Percentiles rank a stretch among this genome's conserved stretches.
These are phyloP conservation scores for Lenzites betulinus DNA, from an alignment of 768 basidiomycete species.

Conservation along the genomic window DNA sequence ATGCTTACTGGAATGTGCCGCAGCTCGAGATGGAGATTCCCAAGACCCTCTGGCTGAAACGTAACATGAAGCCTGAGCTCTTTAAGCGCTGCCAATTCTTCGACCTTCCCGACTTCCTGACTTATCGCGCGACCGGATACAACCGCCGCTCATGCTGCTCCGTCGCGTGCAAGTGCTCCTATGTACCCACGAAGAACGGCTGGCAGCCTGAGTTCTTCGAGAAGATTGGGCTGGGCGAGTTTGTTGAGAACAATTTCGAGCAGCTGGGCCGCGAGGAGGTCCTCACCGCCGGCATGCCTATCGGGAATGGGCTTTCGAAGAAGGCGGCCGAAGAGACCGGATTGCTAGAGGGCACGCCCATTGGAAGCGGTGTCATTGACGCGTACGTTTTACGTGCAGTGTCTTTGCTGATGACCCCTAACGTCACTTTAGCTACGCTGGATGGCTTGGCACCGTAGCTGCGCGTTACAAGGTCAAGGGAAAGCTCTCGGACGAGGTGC, in stretches of 20 bases:
- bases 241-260: slow-evolving; percentile 67
- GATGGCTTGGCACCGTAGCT: slow-evolving; percentile 96
- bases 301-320: slow-evolving; percentile 80
- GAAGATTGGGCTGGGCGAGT: slow-evolving; percentile 75
- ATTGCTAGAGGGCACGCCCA: slow-evolving; percentile 80
- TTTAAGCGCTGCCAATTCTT: slow-evolving; percentile 83
- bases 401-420: slow-evolving; percentile 1
- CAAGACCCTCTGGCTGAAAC: slow-evolving; percentile 96
- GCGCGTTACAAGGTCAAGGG: slow-evolving; percentile 62
- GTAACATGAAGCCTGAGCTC: slow-evolving; percentile 68
- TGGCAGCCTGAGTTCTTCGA: slow-evolving; percentile 91
- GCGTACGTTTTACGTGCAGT: slow-evolving; percentile 55
- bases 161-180: slow-evolving; percentile 94
- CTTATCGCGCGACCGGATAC: slow-evolving; percentile 81
- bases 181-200: slow-evolving; percentile 75
- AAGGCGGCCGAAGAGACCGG: slow-evolving; percentile 85
- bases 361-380: slow-evolving; percentile 95
- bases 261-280: slow-evolving; percentile 74
- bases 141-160: slow-evolving; percentile 87
- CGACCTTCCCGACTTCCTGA: slow-evolving; percentile 94
- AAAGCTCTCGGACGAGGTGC: slow-evolving; percentile 49
- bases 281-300: slow-evolving; percentile 81
- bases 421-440: slow-evolving; percentile 66
- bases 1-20: background rate
- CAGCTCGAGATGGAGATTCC: slow-evolving; percentile 99